Evolutionary conservation across 2,329 filamentous ascomycete genomes (phyloP).

Genomic region (Paracamarosporium sp.): DNA sequence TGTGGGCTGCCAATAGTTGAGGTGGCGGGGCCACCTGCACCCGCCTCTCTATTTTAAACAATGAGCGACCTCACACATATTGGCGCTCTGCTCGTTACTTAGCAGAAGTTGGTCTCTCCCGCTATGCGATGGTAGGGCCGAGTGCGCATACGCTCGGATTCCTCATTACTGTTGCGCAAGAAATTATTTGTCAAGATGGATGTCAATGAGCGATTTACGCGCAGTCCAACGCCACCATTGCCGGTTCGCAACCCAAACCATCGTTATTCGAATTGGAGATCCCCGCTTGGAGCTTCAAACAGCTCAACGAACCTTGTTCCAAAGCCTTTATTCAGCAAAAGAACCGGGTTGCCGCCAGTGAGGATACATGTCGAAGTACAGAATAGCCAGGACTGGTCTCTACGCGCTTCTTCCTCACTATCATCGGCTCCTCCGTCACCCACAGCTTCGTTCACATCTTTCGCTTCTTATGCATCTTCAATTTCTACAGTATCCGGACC

Average conservation of each 20-base stretch:
- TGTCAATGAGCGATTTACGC: background rate
- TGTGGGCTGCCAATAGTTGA: background rate
- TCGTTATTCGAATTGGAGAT: background rate
- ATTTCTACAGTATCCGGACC: constrained; percentile 25
- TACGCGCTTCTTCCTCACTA: constrained; percentile 19
- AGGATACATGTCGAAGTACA: constrained; percentile 27
- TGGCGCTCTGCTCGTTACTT: background rate
- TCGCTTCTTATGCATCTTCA: constrained; percentile 18
- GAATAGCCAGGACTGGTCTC: constrained; percentile 19
- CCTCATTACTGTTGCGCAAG: background rate
- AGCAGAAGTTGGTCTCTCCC: background rate
- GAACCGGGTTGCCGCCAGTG: constrained; percentile 22
- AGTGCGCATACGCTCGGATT: background rate
- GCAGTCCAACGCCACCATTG: constrained; percentile 9
- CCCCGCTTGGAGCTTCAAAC: constrained; percentile 14
- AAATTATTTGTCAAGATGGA: background rate
- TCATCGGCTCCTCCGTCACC: constrained; percentile 17
- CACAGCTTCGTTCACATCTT: constrained; percentile 22
- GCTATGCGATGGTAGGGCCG: background rate
- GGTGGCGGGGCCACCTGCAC: constrained; percentile 5
- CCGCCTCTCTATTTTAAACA: constrained; percentile 7
- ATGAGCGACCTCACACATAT: background rate
- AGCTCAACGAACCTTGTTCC: constrained; percentile 24
- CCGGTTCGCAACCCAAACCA: constrained; percentile 9
- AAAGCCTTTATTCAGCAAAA: constrained; percentile 34